phyloP scores from a whole-genome alignment of 345 rosid genomes.

The Tarenaya hassleriana region DNA sequence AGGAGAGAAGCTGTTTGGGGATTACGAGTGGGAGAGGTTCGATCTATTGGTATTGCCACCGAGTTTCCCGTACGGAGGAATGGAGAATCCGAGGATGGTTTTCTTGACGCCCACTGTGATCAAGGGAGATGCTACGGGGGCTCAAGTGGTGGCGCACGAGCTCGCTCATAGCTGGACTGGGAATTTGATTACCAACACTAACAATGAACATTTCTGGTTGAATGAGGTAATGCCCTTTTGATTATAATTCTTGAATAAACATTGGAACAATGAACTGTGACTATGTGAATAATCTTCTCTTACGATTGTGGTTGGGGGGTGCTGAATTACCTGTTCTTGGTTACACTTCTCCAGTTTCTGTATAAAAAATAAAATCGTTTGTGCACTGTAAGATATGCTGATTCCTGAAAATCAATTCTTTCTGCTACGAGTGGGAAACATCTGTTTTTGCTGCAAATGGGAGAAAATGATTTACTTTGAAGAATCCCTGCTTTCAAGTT shows the following conservation, averaged over 20 bases:
- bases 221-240: constrained; percentile 60
- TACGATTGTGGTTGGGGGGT: not conserved
- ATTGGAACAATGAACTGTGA: too few species aligned
- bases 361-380: not conserved
- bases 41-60: constrained; percentile 87
- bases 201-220: constrained; percentile 91
- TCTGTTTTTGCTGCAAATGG: too few species aligned
- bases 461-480: too few species aligned
- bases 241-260: not conserved
- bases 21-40: constrained; percentile 83
- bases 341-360: not conserved
- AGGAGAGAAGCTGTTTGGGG: constrained; percentile 74
- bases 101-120: constrained; percentile 88
- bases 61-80: constrained; percentile 88
- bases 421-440: not conserved
- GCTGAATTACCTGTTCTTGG: too few species aligned
- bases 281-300: not conserved
- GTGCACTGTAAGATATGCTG: too few species aligned
- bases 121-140: constrained; percentile 83
- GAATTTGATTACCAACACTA: constrained; percentile 77
- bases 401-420: not conserved
- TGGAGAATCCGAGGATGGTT: constrained; percentile 91
- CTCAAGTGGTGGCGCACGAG: constrained; percentile 86
- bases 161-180: constrained; percentile 97
- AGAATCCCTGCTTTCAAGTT: too few species aligned